These are phyloP conservation scores for Eucalyptus pauciflora DNA, from an alignment of 345 rosid genomes.

Conservation along the genomic window DNA sequence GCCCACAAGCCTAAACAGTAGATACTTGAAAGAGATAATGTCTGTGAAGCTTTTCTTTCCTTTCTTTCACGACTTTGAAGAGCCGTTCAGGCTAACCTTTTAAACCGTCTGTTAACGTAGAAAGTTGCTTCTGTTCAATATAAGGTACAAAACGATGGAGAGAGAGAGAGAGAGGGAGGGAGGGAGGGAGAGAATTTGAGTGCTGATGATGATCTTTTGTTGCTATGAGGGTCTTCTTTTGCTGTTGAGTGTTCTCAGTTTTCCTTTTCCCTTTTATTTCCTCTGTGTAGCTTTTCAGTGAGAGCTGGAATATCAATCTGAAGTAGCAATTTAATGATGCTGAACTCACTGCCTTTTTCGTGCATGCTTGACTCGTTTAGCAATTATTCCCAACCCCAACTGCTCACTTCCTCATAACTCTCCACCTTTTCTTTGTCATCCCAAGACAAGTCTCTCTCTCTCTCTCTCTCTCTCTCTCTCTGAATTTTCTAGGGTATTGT, in stretches of 20 bases:
- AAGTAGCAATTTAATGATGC: background rate
- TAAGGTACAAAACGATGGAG: background rate
- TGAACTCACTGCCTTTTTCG: slow-evolving; percentile 2
- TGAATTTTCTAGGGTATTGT: background rate
- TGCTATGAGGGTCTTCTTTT: background rate
- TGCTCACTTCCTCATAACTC: slow-evolving; percentile 16
- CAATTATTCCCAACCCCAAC: slow-evolving; percentile 23
- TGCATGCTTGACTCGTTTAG: slow-evolving; percentile 24
- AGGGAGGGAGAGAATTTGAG: background rate
- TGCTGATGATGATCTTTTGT: background rate
- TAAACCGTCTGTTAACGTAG: background rate
- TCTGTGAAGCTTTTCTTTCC: background rate
- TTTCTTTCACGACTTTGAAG: slow-evolving; percentile 11
- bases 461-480: too few species aligned
- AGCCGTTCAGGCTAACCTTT: background rate
- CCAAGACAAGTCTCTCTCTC: background rate
- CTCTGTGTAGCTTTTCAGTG: background rate
- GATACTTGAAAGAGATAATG: background rate
- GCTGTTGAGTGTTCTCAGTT: background rate
- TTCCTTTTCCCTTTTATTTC: background rate
- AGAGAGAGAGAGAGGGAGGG: background rate
- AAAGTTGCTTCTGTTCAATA: background rate
- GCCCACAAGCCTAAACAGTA: background rate
- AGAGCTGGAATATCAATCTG: background rate
- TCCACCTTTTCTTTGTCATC: slow-evolving; percentile 4